phyloP scores from a whole-genome alignment of 1,284 basidiomycete species.

The Austropuccinia psidii region DNA sequence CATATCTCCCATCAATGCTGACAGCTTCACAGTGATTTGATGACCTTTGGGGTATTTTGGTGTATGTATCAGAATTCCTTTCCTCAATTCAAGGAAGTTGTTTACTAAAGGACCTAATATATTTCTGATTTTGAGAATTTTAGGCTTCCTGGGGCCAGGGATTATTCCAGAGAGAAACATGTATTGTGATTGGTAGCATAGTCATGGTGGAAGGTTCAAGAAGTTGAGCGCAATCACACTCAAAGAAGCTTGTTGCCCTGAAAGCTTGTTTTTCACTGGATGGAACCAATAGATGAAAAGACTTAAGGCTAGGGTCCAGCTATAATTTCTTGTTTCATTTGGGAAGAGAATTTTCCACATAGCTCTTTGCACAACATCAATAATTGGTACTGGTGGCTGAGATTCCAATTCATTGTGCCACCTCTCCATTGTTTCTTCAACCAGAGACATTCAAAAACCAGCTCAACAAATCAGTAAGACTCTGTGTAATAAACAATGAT shows the following conservation, averaged over 20 bases:
- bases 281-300: slow-evolving; percentile 13
- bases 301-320: not conserved
- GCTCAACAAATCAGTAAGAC: too few relatives aligned
- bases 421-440: too few relatives aligned
- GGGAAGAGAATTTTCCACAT: too few relatives aligned
- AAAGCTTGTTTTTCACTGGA: not conserved
- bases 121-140: not conserved
- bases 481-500: too few relatives aligned
- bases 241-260: not conserved
- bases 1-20: not conserved
- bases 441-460: too few relatives aligned
- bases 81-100: not conserved
- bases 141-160: not conserved
- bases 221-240: not conserved
- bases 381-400: too few relatives aligned
- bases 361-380: too few relatives aligned
- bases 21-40: not conserved
- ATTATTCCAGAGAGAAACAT: not conserved
- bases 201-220: not conserved
- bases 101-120: not conserved
- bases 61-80: not conserved
- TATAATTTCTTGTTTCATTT: too few relatives aligned
- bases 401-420: too few relatives aligned
- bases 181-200: not conserved
- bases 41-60: not conserved